Evolutionary conservation across 352 stramenopile genomes (phyloP), one percentile per base, ranked within the genome.

Genomic region (Elongisporangium undulatum): DNA sequence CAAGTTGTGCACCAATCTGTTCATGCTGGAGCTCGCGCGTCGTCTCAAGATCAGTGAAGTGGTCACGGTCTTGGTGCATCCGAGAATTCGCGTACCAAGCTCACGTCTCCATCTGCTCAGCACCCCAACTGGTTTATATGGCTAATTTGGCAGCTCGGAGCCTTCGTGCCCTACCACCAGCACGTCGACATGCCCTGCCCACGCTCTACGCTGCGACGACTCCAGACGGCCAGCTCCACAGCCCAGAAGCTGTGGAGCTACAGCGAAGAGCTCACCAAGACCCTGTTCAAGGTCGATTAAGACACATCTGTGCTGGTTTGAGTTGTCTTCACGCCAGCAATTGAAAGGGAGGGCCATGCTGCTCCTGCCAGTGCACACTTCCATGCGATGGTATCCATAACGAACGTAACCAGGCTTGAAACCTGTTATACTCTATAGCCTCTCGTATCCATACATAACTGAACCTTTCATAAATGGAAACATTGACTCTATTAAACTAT

Each of bases 1-100:
- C 7, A 83, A 83, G 62, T 54, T 83, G 19, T 66, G 29, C 53
- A 83, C 76, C 59, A 6, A 77, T 13, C 59, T 83, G 13, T 79
- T 79, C 52, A 68, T 67, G 12, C n/a, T 59, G 0, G 71, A 80
- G 55, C 64, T 83, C 12, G 22, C 71, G 12, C 66, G 69, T 6
- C 68, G 71, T 3, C 49, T 80, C 10, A 45, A 68, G 6, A 49
- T 45, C 29, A 48, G 29, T 13, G 51, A 39, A 13, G 63, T 74
- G 5, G 48, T 55, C 29, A 13, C 29, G 29, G 29, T 41, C 5
- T 41, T 15, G 9, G 29, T 9, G 5, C 29, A 41, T 41, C 29
- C 29, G 29, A n/a, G n/a, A n/a, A n/a, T n/a, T n/a, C n/a, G n/a
- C n/a, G n/a, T n/a, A n/a, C 34, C 34, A 45, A 45, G 34, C 34